Evolutionary conservation across 306 rosid genomes (phyloP).

Genomic region (Medicago lupulina): DNA sequence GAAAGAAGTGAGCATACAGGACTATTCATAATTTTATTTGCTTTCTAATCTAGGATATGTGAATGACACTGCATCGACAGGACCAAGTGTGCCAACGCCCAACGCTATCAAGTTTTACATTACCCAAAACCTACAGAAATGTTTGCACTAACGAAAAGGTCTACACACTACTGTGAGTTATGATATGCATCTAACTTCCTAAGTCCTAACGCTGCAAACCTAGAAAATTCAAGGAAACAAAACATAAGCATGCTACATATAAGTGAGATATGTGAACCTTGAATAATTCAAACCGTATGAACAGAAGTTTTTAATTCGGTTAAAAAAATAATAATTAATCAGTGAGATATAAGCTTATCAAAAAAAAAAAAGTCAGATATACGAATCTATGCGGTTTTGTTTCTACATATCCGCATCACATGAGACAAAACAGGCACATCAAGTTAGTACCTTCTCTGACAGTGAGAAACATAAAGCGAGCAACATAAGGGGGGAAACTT

Average conservation of each 20-base stretch:
- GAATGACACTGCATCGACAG: constrained; percentile 2
- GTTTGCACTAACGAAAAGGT: not conserved
- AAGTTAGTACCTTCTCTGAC: not conserved
- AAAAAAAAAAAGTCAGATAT: not conserved
- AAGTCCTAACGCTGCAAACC: not conserved
- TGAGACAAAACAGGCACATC: constrained; percentile 11
- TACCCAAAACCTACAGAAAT: not conserved
- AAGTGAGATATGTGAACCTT: not conserved
- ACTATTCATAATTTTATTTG: not conserved
- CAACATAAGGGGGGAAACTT: constrained; percentile 31
- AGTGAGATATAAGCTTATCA: too few species aligned
- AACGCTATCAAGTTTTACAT: not conserved
- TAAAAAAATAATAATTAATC: too few species aligned
- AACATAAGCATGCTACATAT: constrained; percentile 5
- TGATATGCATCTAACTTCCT: not conserved
- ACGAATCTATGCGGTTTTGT: not conserved
- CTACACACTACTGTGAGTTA: constrained; percentile 1
- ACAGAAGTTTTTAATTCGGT: not conserved
- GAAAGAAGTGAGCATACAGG: not conserved
- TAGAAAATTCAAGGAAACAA: constrained; percentile 1
- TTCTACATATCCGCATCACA: not conserved
- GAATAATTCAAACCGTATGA: constrained; percentile 1
- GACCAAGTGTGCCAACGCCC: not conserved
- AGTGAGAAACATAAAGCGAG: constrained; percentile 32
- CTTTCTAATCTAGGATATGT: constrained; percentile 11